A percentile compares a stretch with the other conserved stretches of the same genome.
These are phyloP conservation scores for Globisporangium carolinianum DNA, from an alignment of 352 stramenopile species.

Conservation along the genomic window DNA sequence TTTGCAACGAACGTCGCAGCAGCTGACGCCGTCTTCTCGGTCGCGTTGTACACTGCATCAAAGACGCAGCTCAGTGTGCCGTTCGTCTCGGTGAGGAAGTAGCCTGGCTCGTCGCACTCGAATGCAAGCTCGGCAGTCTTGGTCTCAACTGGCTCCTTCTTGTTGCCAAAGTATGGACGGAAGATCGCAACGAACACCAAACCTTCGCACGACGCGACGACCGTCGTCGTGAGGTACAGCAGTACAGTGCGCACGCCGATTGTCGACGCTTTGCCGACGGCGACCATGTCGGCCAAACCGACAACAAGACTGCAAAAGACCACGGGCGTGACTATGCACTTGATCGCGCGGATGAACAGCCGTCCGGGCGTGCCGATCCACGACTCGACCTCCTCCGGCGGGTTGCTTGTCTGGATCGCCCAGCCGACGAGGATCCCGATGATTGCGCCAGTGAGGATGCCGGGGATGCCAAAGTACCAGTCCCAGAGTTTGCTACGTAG, in stretches of 20 bases:
- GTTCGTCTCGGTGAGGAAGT: no score
- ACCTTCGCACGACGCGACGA: constrained; percentile 22
- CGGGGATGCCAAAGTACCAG: constrained; percentile 17
- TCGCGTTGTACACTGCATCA: constrained; percentile 15
- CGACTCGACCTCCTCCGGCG: constrained; percentile 12
- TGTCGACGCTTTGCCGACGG: constrained; percentile 7
- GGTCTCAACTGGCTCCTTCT: not conserved
- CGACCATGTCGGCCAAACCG: no score
- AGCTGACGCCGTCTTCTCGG: constrained; percentile 5
- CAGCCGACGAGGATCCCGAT: constrained; percentile 21
- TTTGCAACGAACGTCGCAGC: constrained; percentile 20
- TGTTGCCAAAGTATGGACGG: constrained; percentile 17
- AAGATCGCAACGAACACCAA: constrained; percentile 29
- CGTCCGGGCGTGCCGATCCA: constrained; percentile 32
- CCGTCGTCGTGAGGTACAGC: constrained; percentile 12
- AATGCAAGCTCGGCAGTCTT: not conserved
- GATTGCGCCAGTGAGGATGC: constrained; percentile 21
- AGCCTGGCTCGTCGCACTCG: no score
- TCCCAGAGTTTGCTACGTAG: not conserved
- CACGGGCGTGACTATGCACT: constrained; percentile 12
- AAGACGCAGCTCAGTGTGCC: constrained; percentile 5
- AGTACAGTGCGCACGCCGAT: not conserved
- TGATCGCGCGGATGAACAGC: constrained; percentile 44
- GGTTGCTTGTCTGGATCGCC: constrained; percentile 11
- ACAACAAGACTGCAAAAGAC: no score